phyloP scores from a whole-genome alignment of 805 yeast species.

The Sugiyamaella mastotermitis region DNA sequence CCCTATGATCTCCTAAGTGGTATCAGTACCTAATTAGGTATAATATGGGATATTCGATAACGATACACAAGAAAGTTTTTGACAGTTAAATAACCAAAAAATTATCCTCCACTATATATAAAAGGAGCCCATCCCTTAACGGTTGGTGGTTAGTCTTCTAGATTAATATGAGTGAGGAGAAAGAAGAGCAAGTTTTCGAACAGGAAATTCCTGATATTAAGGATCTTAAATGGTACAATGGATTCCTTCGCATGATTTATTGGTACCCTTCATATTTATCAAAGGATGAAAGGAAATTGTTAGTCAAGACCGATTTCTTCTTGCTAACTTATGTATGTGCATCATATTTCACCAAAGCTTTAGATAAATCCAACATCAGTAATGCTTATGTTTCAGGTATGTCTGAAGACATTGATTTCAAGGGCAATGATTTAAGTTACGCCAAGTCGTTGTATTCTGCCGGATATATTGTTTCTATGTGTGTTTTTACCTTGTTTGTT shows the following conservation, averaged over 20 bases:
- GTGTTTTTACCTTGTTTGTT: conserved; percentile 33
- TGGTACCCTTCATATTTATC: conserved; percentile 30
- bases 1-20: no score
- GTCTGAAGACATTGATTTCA: conserved; percentile 40
- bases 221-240: conserved; percentile 31
- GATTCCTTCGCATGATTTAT: conserved; percentile 21
- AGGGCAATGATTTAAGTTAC: conserved; percentile 42
- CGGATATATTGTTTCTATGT: conserved; percentile 44
- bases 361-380: conserved; percentile 44
- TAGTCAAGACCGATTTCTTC: conserved; percentile 31
- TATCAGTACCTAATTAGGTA: no score
- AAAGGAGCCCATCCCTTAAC: no score
- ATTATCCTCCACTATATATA: no score
- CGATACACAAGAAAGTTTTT: no score
- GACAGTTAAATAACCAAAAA: no score
- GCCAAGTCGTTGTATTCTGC: conserved; percentile 39
- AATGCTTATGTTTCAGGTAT: conserved; percentile 55
- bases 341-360: conserved; percentile 42
- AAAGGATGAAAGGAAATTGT: conserved; percentile 25
- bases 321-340: conserved; percentile 30
- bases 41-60: no score
- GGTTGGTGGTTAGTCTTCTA: no score
- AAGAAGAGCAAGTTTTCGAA: no score
- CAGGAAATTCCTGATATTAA: no score
- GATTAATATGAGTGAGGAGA: no score